These are phyloP conservation scores for Kazachstania sp. DNA, from an alignment of 1,139 yeast genomes.

Conservation along the genomic window DNA sequence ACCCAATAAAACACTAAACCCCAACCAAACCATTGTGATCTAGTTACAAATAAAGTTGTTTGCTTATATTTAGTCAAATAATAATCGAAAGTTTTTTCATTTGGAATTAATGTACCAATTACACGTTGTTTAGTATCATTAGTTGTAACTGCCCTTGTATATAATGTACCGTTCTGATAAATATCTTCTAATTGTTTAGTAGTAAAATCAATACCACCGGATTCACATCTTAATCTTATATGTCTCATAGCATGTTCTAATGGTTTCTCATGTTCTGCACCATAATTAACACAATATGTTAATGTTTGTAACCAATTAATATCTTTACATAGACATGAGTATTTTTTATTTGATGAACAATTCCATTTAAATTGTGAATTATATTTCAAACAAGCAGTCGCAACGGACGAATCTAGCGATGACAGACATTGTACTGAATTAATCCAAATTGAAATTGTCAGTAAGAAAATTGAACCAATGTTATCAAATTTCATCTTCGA, in stretches of 20 bases:
- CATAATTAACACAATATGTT: slow-evolving; percentile 32
- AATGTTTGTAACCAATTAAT: slow-evolving; percentile 36
- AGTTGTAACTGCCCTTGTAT: slow-evolving; percentile 24
- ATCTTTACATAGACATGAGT: slow-evolving; percentile 35
- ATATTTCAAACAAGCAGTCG: slow-evolving; percentile 33
- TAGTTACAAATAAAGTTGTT: slow-evolving; percentile 24
- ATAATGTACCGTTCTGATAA: slow-evolving; percentile 31
- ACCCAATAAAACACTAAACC: slow-evolving; percentile 37
- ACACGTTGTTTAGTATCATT: slow-evolving; percentile 17
- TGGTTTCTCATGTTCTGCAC: slow-evolving; percentile 22
- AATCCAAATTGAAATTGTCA: neutral
- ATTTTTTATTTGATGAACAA: slow-evolving; percentile 31
- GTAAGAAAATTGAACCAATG: neutral
- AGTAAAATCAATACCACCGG: slow-evolving; percentile 29
- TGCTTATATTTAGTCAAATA: slow-evolving; percentile 32
- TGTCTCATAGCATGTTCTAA: slow-evolving; percentile 34
- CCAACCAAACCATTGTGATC: slow-evolving; percentile 37
- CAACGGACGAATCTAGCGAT: neutral
- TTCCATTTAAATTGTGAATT: slow-evolving; percentile 35
- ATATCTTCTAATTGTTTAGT: slow-evolving; percentile 28
- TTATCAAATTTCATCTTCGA: neutral
- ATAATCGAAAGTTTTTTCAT: slow-evolving; percentile 25
- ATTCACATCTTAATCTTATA: slow-evolving; percentile 30
- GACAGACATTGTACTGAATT: neutral
- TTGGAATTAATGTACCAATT: slow-evolving; percentile 29